Percentiles rank a stretch among this genome's conserved stretches.
phyloP scores from a whole-genome alignment of 2,329 filamentous ascomycete genomes.

The Cadophora gregata region DNA sequence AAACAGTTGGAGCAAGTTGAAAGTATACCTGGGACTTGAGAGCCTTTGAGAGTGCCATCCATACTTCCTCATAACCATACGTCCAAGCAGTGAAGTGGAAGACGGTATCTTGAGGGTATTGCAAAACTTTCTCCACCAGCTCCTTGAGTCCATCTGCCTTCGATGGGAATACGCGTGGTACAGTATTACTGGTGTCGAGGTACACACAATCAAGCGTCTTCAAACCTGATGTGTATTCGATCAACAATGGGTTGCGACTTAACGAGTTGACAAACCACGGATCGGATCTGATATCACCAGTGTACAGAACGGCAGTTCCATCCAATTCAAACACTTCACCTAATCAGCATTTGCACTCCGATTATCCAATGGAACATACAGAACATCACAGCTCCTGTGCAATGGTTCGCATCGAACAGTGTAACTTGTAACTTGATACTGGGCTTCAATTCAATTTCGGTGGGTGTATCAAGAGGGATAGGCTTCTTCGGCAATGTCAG shows the following conservation, averaged over 20 bases:
- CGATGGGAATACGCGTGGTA: conserved; percentile 55
- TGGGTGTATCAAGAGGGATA: conserved; percentile 82
- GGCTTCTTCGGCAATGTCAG: conserved; percentile 61
- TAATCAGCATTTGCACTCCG: background rate
- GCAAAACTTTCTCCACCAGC: conserved; percentile 69
- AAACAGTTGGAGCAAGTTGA: background rate
- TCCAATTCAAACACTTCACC: conserved; percentile 72
- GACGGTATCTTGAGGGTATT: conserved; percentile 74
- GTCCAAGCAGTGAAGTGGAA: conserved; percentile 93
- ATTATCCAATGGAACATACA: conserved; percentile 48
- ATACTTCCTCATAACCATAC: conserved; percentile 92
- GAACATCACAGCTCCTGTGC: conserved; percentile 90
- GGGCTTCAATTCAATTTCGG: conserved; percentile 73
- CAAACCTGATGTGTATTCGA: conserved; percentile 73
- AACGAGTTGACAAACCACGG: conserved; percentile 83
- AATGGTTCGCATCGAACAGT: conserved; percentile 90
- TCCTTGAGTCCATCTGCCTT: conserved; percentile 80
- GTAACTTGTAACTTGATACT: conserved; percentile 77
- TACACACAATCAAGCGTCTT: conserved; percentile 82
- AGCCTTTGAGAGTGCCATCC: conserved; percentile 77
- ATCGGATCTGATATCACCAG: conserved; percentile 86
- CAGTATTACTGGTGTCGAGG: conserved; percentile 81
- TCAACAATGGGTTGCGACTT: conserved; percentile 70
- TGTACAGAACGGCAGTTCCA: conserved; percentile 79
- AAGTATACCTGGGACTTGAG: conserved; percentile 64